Percentiles rank a stretch among this genome's conserved stretches.
Evolutionary conservation across 2,329 filamentous ascomycete genomes (phyloP).

Genomic region (Sporothrix inflata): DNA sequence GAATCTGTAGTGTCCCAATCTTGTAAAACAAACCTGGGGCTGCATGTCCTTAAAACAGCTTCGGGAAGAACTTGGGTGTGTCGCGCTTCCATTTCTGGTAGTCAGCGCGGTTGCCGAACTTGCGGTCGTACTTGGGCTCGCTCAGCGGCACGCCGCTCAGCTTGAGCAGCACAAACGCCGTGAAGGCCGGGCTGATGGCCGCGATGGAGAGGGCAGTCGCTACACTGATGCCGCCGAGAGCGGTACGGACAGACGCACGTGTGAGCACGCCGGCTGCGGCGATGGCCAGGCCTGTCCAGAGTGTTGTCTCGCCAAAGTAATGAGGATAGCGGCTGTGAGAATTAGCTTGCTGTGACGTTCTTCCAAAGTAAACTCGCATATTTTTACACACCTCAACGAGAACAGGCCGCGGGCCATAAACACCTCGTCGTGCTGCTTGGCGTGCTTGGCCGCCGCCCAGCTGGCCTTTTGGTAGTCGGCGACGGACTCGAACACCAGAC

Average conservation of each 20-base stretch:
- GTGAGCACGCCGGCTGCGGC: slow-evolving; percentile 60
- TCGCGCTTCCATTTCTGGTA: slow-evolving; percentile 70
- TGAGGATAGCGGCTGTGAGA: slow-evolving; percentile 62
- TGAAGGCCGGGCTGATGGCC: slow-evolving; percentile 65
- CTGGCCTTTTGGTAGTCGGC: slow-evolving; percentile 67
- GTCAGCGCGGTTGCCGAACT: slow-evolving; percentile 64
- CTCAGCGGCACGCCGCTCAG: slow-evolving; percentile 67
- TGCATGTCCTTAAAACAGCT: slow-evolving; percentile 49
- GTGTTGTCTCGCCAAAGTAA: slow-evolving; percentile 71
- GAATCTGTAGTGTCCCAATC: background rate
- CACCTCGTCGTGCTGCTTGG: slow-evolving; percentile 68
- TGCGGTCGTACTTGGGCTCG: slow-evolving; percentile 69
- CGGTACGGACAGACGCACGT: slow-evolving; percentile 56
- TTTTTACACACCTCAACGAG: slow-evolving; percentile 47
- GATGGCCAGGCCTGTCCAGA: slow-evolving; percentile 70
- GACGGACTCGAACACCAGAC: slow-evolving; percentile 62
- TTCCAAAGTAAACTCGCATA: background rate
- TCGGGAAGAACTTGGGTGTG: slow-evolving; percentile 67
- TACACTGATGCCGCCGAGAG: slow-evolving; percentile 48
- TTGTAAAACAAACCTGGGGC: background rate
- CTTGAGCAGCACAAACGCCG: slow-evolving; percentile 64
- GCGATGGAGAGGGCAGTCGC: slow-evolving; percentile 48
- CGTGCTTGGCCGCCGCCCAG: slow-evolving; percentile 64
- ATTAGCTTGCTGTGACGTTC: background rate
- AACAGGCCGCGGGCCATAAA: slow-evolving; percentile 68